Evolutionary conservation across 1,284 basidiomycete species (phyloP), one percentile per base, ranked within the genome.

Genomic region (Sporisorium exsertum): DNA sequence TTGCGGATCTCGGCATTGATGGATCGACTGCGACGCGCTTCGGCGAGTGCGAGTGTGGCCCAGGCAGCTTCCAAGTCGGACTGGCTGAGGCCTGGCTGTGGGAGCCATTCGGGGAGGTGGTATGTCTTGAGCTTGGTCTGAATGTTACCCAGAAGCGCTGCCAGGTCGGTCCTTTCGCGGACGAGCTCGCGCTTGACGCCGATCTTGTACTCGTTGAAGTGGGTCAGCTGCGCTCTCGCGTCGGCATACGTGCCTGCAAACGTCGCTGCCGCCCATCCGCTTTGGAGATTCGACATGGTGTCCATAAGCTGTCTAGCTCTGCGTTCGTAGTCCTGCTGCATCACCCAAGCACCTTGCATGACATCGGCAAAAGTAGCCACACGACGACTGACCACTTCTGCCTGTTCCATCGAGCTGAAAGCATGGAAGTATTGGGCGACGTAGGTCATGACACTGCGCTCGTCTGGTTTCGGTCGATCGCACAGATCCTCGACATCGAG

Each of bases 341-440:
- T 92, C 18, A 91, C 83, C 87, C 86, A 87, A 24, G 88, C 83
- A 45, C 86, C 84, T 58, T 93, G 93, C 92, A 97, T 94, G 68
- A 97, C 90, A 77, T 97, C 94, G 1, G 94, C 94, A 82, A 98
- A 98, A 83, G 96, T 96, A 84, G 95, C 94, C 0, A 99, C 93
- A 16, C 96, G 90, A 51, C 95, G 90, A 2, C 94, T 93, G 20
- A 95, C 94, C 0, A 94, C 97, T 84, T 97, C 94, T 6, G 93
- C 92, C 86, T 97, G 95, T 81, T 98, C 94, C 92, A 97, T 95
- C 1, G 93, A 92, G 0, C 94, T 96, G 86, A 99, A 99, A 0
- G 96, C 96, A 85, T 99, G 96, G 88, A 99, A 99, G 87, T 90
- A 98, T 82, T 94, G 94, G 40, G 96, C 96, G 58, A 95, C 91